phyloP scores from a whole-genome alignment of 2,329 filamentous ascomycete species.

The Falciphora oryzae region DNA sequence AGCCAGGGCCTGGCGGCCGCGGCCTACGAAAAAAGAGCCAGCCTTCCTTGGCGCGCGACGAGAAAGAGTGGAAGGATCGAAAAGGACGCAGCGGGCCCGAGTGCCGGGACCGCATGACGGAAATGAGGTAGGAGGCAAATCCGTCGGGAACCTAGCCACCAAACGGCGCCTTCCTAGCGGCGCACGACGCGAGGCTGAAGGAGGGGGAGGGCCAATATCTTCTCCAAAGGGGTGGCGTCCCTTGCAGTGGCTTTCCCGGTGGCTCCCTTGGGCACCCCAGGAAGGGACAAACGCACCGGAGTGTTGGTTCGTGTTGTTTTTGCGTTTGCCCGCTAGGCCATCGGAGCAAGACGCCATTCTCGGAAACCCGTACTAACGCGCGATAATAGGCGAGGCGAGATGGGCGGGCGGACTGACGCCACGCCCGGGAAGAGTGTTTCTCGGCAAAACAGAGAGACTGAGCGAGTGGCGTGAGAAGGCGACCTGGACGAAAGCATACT shows the following conservation, averaged over 20 bases:
- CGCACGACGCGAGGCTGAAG: background rate
- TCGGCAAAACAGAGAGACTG: background rate
- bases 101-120: background rate
- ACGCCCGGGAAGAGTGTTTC: background rate
- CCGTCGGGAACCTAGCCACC: background rate
- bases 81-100: background rate
- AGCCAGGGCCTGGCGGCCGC: background rate
- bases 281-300: too few species aligned
- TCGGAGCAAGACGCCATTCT: background rate
- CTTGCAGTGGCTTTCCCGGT: background rate
- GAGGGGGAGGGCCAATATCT: background rate
- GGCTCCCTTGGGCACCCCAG: background rate
- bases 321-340: too few species aligned
- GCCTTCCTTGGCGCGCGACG: background rate
- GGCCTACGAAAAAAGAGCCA: background rate
- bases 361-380: too few species aligned
- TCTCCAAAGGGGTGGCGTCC: background rate
- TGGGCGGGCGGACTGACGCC: too few species aligned
- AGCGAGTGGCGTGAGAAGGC: too few species aligned
- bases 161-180: background rate
- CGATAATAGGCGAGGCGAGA: background rate
- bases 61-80: background rate
- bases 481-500: background rate
- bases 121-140: background rate
- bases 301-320: too few species aligned